phyloP scores from a whole-genome alignment of 257 asterid genomes.

The Fraxinus quadrangulata region DNA sequence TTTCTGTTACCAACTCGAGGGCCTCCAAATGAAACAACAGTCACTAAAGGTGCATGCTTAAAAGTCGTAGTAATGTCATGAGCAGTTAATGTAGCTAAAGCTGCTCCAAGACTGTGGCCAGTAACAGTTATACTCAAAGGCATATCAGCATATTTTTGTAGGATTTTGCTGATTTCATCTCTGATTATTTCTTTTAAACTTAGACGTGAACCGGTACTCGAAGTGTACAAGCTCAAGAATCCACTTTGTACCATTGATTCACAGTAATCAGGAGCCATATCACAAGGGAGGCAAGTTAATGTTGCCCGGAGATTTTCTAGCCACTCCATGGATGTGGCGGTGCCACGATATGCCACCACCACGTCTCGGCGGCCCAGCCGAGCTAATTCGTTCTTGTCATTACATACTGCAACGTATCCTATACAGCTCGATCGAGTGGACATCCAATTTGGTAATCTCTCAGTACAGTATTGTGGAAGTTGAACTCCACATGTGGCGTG shows the following conservation, averaged over 20 bases:
- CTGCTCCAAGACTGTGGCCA: constrained; percentile 96
- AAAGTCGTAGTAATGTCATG: constrained; percentile 65
- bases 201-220: constrained; percentile 25
- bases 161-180: constrained; percentile 43
- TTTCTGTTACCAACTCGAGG: constrained; percentile 77
- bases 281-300: constrained; percentile 49
- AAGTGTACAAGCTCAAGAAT: constrained; percentile 72
- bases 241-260: constrained; percentile 81
- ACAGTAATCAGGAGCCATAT: constrained; percentile 42
- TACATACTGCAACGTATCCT: constrained; percentile 88
- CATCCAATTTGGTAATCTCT: constrained; percentile 49
- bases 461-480: constrained; percentile 56
- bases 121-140: constrained; percentile 84
- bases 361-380: constrained; percentile 82
- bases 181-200: constrained; percentile 53
- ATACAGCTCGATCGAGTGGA: constrained; percentile 74
- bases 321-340: constrained; percentile 87
- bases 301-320: constrained; percentile 74
- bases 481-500: constrained; percentile 79
- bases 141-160: constrained; percentile 51
- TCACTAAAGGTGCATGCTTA: constrained; percentile 64
- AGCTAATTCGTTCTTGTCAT: constrained; percentile 56
- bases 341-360: constrained; percentile 84
- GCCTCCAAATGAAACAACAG: constrained; percentile 89
- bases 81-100: constrained; percentile 80